A percentile compares a stretch with the other conserved stretches of the same genome.
These are phyloP conservation scores for Lactarius tabidus DNA, from an alignment of 768 basidiomycete genomes.

Conservation along the genomic window DNA sequence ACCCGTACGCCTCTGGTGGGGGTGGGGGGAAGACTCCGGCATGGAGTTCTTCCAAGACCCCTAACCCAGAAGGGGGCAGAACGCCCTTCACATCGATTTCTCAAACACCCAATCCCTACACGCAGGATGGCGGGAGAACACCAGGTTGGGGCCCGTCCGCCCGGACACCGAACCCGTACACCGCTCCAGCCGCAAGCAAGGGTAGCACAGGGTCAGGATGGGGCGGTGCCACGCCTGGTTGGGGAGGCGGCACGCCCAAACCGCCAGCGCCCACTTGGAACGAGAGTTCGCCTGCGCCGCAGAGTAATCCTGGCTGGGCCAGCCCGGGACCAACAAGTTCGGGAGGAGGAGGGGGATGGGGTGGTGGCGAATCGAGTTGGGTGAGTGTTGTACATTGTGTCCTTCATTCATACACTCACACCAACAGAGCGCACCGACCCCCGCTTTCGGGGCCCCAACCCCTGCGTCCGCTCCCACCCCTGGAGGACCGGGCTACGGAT, in stretches of 20 bases:
- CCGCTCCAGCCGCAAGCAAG: constrained; percentile 28
- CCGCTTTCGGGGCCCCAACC: constrained; percentile 32
- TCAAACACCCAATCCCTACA: constrained; percentile 72
- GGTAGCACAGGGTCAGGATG: constrained; percentile 49
- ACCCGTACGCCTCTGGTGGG: constrained; percentile 35
- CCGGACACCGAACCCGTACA: constrained; percentile 55
- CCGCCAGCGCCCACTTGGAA: constrained; percentile 16
- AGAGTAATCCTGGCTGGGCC: constrained; percentile 26
- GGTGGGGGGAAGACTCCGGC: constrained; percentile 32
- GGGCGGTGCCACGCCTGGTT: constrained; percentile 33
- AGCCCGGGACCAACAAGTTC: constrained; percentile 30
- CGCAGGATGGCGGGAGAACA: constrained; percentile 43
- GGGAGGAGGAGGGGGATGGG: constrained; percentile 30
- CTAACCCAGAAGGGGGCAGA: constrained; percentile 59
- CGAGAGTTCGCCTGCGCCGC: constrained; percentile 18
- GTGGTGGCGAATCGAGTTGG: constrained; percentile 51
- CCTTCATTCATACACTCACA: not conserved
- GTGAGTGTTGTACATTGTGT: constrained; percentile 31
- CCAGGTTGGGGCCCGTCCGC: constrained; percentile 50
- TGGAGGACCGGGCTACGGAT: constrained; percentile 30
- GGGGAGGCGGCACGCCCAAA: constrained; percentile 26
- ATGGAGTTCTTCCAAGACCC: constrained; percentile 45
- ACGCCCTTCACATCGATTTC: constrained; percentile 67
- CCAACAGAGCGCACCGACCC: constrained; percentile 31
- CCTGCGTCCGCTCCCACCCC: constrained; percentile 41